Base-by-base conservation (phyloP, 495 filamentous ascomycete genomes). In the Darksidea phi region DNA sequence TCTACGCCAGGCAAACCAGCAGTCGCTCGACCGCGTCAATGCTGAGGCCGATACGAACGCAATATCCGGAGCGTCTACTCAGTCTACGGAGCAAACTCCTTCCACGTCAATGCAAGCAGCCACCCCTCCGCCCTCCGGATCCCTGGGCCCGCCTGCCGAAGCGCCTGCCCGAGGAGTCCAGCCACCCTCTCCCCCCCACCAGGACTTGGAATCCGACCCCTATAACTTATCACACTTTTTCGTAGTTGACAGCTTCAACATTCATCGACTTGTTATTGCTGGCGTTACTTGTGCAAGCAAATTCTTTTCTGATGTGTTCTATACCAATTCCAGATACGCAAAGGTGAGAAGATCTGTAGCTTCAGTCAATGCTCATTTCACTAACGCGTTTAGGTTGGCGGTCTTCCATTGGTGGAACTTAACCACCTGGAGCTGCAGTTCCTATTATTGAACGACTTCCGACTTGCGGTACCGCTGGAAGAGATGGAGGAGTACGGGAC, bases 291-390 rank as follows among this genome's bases (percentile, higher is more conserved):
- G 95, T 74, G 93, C 95, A 11, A 96, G 92, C 82, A 99, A 99
- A 77, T 99, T 97, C 80, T 99, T 99, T 74, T 97, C 92, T 2
- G 94, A 99, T 78, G 91, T 97, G 43, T 99, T 99, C 69, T 99
- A 97, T 70, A 99, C 94, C 17, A 99, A 99, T 75, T 97, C 95
- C 46, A 81, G 94, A 82, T 99, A 99, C 73, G 94, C 95, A 61
- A 99, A 97, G 88, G 94, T 96, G 82, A 63, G 79, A 70, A 51
- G 32, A 43, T 17, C 11, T 37, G 1, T 20, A n/a, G 24, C 11
- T 21, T 2, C n/a, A 2, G 23, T 17, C 25, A 13, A 48, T 10
- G 49, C 28, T 24, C 6, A 21, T 12, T 13, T 60, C 34, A 17
- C 25, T 54, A 37, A 62, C 41, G 49, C 12, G 24, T 37, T 13